Percentiles rank a stretch among this genome's conserved stretches.
phyloP scores from a whole-genome alignment of 805 yeast genomes.

The Torulaspora gathmanii region DNA sequence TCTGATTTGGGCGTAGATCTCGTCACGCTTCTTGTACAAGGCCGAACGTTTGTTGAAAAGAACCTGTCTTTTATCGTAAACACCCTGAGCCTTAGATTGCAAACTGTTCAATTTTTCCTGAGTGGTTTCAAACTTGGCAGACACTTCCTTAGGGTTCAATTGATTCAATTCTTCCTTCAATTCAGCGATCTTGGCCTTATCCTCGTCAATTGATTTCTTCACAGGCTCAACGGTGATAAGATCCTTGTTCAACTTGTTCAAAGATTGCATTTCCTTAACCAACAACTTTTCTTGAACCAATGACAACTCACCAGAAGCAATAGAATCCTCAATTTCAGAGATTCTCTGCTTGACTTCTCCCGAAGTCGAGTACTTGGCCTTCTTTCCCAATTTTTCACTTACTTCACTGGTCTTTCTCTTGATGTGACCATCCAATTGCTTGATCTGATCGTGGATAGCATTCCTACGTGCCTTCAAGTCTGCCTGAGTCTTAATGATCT shows the following conservation, averaged over 20 bases:
- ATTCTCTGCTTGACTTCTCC: constrained; percentile 68
- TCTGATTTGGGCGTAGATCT: constrained; percentile 60
- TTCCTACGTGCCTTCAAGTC: constrained; percentile 45
- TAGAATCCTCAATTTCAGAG: constrained; percentile 59
- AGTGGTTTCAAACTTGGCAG: constrained; percentile 60
- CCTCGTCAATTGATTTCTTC: constrained; percentile 75
- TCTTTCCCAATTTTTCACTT: constrained; percentile 42
- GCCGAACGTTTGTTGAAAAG: constrained; percentile 63
- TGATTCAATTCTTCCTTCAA: constrained; percentile 63
- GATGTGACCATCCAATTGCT: constrained; percentile 59
- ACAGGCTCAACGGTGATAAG: constrained; percentile 66
- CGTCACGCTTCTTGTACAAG: constrained; percentile 63
- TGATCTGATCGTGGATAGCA: constrained; percentile 58
- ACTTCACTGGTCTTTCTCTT: constrained; percentile 75
- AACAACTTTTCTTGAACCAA: constrained; percentile 86
- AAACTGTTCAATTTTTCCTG: constrained; percentile 68
- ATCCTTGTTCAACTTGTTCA: constrained; percentile 77
- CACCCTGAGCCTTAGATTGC: constrained; percentile 52
- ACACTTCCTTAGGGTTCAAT: constrained; percentile 57
- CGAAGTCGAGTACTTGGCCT: constrained; percentile 56
- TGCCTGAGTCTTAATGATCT: constrained; percentile 44
- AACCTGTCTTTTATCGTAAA: constrained; percentile 60
- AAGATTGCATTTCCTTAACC: constrained; percentile 77
- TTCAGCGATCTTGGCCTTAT: constrained; percentile 67
- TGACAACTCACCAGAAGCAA: constrained; percentile 73